Base-by-base conservation (phyloP, 257 asterid genomes). In the Solanum corneliomulleri region DNA sequence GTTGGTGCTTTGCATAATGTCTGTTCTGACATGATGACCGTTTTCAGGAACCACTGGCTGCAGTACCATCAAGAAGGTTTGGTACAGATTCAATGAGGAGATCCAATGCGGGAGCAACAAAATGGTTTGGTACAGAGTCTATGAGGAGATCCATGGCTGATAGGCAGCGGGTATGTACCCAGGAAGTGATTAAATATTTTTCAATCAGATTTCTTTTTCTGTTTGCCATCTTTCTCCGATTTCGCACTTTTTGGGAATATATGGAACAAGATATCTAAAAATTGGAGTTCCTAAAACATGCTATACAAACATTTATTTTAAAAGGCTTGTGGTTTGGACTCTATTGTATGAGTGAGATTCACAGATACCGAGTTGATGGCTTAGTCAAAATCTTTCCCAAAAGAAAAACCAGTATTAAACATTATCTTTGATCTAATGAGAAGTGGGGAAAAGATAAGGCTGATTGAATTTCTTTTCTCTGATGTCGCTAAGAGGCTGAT, bases 81-180 rank as follows among this genome's bases (percentile, higher is more conserved):
- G 95, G 94, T 44, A 89, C 93, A 41, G 93, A 77, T 69, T 89
- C 96, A 27, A 21, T 95, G 93, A 90, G 98, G 84, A 93, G 89
- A 93, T 95, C 98, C 85, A 69, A 45, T 25, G 86, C 94, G 70
- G 90, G 89, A 62, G 88, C 89, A 81, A 77, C 89, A 71, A 94
- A 91, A 90, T 87, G 85, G 60, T 94, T 95, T 66, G 94, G 94
- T 49, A 90, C 93, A 31, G 93, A 77, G 83, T 90, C 96, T 44
- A 23, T 95, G 93, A 90, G 98, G 86, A 93, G 89, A 92, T 95
- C 98, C 85, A 70, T 31, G 27, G 86, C 93, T 29, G 99, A 94
- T 85, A 94, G 91, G 88, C 99, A 94, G 84, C 95, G 97, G 49
- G 99, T 96, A 93, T 83, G 97, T 81, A 49, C 31, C 66, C 44